A percentile compares a stretch with the other conserved stretches of the same genome.
These are phyloP conservation scores for Lycium barbarum DNA, from an alignment of 257 asterid species.

Conservation along the genomic window DNA sequence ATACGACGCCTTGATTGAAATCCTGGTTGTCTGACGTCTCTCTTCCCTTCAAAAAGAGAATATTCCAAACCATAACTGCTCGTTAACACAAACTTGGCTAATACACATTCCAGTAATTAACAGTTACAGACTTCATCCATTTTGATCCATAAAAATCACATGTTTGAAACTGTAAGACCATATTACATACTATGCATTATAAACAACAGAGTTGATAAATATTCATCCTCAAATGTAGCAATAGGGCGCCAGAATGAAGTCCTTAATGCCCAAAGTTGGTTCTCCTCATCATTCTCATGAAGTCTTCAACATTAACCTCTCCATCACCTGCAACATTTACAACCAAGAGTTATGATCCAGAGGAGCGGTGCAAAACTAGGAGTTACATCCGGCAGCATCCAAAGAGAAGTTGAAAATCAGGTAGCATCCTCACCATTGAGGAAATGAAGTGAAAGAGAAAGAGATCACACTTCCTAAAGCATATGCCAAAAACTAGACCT, in stretches of 20 bases:
- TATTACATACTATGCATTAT: background rate
- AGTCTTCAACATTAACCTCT: slow-evolving; percentile 82
- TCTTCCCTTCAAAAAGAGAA: no score
- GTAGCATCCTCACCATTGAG: background rate
- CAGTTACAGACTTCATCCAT: background rate
- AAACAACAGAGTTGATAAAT: background rate
- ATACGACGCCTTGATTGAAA: no score
- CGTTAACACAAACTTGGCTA: background rate
- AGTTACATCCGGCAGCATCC: slow-evolving; percentile 19
- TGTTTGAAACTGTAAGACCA: background rate
- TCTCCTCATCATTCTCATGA: slow-evolving; percentile 94
- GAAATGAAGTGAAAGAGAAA: background rate
- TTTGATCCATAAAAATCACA: background rate
- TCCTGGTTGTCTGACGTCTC: no score
- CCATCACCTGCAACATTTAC: slow-evolving; percentile 78
- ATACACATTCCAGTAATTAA: slow-evolving; percentile 7
- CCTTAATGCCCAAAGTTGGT: slow-evolving; percentile 71
- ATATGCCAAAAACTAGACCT: slow-evolving; percentile 1
- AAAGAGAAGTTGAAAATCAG: background rate
- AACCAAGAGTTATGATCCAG: background rate
- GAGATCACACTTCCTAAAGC: slow-evolving; percentile 1
- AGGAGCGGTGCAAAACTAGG: background rate
- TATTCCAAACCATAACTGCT: background rate
- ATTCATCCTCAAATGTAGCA: background rate
- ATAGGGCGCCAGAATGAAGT: background rate